phyloP scores from a whole-genome alignment of 805 yeast species.

The Hanseniaspora lachancei region DNA sequence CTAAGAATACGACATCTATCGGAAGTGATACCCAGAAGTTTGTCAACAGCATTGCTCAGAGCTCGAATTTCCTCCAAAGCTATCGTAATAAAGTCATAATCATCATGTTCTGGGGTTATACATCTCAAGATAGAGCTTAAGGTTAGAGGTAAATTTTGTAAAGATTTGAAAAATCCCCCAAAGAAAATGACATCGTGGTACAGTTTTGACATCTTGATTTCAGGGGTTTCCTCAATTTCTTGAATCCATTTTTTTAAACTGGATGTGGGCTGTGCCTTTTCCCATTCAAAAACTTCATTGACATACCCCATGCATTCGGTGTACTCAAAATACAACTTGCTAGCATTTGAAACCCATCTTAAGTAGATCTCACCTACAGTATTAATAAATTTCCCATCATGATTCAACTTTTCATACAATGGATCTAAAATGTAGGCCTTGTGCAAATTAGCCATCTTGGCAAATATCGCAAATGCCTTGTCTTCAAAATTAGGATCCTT shows the following conservation, averaged over 20 bases:
- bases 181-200: conserved; percentile 44
- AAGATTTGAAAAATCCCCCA: conserved; percentile 42
- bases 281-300: conserved; percentile 41
- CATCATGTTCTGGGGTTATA: conserved; percentile 37
- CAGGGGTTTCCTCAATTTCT: conserved; percentile 37
- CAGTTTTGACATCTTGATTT: conserved; percentile 31
- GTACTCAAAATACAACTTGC: conserved; percentile 41
- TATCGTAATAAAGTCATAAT: conserved; percentile 36
- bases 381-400: conserved; percentile 54
- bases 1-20: conserved; percentile 42
- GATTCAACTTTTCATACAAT: conserved; percentile 40
- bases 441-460: conserved; percentile 44
- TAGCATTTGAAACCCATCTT: conserved; percentile 51
- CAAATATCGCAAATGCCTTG: conserved; percentile 45
- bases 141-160: conserved; percentile 49
- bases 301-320: conserved; percentile 50
- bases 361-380: conserved; percentile 50
- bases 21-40: conserved; percentile 47
- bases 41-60: conserved; percentile 48
- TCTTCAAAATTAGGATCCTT: conserved; percentile 44
- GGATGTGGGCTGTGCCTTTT: conserved; percentile 29
- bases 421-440: conserved; percentile 43
- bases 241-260: conserved; percentile 46
- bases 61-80: conserved; percentile 44
- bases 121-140: conserved; percentile 44